A percentile compares a stretch with the other conserved stretches of the same genome.
Evolutionary conservation across 2,329 filamentous ascomycete genomes (phyloP).

Genomic region (Fusarium sp.): DNA sequence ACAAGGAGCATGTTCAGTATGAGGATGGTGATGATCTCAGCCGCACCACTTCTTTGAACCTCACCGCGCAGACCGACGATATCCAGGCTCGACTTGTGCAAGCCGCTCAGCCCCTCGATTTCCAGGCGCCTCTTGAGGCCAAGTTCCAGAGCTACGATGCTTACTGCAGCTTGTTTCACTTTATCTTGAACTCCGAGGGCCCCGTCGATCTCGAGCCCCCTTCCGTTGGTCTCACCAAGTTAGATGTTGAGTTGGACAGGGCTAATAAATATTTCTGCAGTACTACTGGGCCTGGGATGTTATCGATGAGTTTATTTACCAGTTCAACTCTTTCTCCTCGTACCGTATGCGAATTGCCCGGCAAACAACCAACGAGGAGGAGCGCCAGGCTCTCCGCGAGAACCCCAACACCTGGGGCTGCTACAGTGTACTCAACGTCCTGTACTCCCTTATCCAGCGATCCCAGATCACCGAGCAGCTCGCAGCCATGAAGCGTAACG

Average conservation of each 20-base stretch:
- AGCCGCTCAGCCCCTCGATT: constrained; percentile 94
- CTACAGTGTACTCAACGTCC: constrained; percentile 98
- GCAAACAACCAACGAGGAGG: constrained; percentile 86
- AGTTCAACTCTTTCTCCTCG: constrained; percentile 99
- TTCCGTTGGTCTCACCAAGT: constrained; percentile 72
- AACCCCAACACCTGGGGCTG: constrained; percentile 99
- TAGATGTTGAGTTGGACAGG: constrained; percentile 9
- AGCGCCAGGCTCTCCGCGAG: constrained; percentile 89
- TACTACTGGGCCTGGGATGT: constrained; percentile 99
- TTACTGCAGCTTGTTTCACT: constrained; percentile 99
- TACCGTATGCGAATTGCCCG: constrained; percentile 93
- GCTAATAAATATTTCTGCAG: constrained; percentile 57
- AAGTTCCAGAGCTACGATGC: constrained; percentile 99
- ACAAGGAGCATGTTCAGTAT: constrained; percentile 95
- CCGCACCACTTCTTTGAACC: constrained; percentile 74
- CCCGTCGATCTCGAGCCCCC: constrained; percentile 96
- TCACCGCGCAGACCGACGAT: constrained; percentile 83
- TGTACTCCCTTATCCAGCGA: constrained; percentile 98
- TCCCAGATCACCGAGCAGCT: constrained; percentile 99
- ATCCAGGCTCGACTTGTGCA: constrained; percentile 92
- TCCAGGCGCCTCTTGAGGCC: constrained; percentile 92
- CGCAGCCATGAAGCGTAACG: constrained; percentile 90
- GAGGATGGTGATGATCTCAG: constrained; percentile 87
- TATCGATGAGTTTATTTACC: constrained; percentile 99
- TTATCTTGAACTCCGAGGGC: constrained; percentile 98